These are phyloP conservation scores for Actinomortierella ambigua DNA, from an alignment of 371 early-diverging fungal species.

Conservation along the genomic window DNA sequence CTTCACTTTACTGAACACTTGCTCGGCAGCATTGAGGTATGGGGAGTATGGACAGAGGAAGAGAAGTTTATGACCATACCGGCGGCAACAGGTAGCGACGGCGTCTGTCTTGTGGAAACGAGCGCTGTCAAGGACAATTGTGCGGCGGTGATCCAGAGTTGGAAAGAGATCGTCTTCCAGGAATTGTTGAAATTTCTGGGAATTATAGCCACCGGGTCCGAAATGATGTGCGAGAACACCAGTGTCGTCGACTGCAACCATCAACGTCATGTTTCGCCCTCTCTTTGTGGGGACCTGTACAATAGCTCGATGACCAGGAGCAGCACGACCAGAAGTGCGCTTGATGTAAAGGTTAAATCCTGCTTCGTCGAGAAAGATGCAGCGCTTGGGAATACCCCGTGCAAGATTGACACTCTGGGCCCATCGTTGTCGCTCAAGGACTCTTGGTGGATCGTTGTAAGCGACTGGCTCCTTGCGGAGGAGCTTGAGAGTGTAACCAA, in stretches of 20 bases:
- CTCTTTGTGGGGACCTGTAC: neutral
- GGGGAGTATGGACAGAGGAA: too few species aligned
- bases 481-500: neutral
- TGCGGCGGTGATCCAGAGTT: neutral
- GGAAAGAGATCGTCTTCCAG: constrained; percentile 1
- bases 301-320: constrained; percentile 1
- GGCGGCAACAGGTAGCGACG: too few species aligned
- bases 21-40: too few species aligned
- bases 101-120: neutral
- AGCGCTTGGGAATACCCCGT: neutral
- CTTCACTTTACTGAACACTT: too few species aligned
- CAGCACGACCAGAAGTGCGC: constrained; percentile 9
- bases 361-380: constrained; percentile 5
- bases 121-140: neutral
- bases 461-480: constrained; percentile 2
- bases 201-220: neutral
- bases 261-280: neutral
- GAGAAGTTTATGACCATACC: too few species aligned
- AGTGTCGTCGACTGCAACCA: neutral
- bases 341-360: constrained; percentile 9
- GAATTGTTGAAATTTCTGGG: neutral
- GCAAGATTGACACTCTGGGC: neutral
- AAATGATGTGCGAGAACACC: neutral
- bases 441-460: constrained; percentile 5
- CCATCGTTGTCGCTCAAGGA: constrained; percentile 2